Percentiles rank a stretch among this genome's conserved stretches.
phyloP scores from a whole-genome alignment of 2,329 filamentous ascomycete genomes.

The Trichoderma endophyticum region DNA sequence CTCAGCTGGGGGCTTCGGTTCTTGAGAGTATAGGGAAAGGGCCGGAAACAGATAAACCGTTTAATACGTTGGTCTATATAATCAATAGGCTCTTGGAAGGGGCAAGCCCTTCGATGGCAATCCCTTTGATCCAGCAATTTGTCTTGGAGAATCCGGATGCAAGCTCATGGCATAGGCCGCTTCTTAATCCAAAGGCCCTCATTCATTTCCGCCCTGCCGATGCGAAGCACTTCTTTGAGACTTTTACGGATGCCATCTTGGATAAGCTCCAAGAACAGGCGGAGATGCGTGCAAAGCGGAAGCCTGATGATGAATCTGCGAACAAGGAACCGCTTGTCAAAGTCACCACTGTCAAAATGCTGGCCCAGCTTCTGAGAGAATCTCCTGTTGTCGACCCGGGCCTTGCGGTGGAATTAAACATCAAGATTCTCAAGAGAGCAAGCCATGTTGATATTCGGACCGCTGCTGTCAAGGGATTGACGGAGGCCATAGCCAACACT shows the following conservation, averaged over 20 bases:
- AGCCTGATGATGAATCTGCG: not conserved
- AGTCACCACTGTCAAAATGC: conserved; percentile 37
- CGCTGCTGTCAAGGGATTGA: conserved; percentile 30
- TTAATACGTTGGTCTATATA: not conserved
- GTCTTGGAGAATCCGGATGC: conserved; percentile 5
- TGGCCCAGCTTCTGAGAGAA: conserved; percentile 33
- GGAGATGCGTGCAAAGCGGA: not conserved
- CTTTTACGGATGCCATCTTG: conserved; percentile 28
- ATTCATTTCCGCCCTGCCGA: conserved; percentile 26
- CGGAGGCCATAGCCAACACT: conserved; percentile 24
- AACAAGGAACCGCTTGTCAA: conserved; percentile 28
- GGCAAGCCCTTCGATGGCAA: not conserved
- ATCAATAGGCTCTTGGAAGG: not conserved
- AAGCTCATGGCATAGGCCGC: conserved; percentile 11
- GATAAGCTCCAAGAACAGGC: conserved; percentile 29
- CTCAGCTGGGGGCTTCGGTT: not conserved
- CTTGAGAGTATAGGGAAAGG: not conserved
- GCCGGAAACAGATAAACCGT: not conserved
- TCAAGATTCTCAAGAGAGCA: conserved; percentile 29
- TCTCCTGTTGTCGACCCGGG: conserved; percentile 27
- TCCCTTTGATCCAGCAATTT: conserved; percentile 1
- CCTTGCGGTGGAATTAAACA: conserved; percentile 30
- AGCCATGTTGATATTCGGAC: conserved; percentile 33
- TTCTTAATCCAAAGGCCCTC: not conserved
- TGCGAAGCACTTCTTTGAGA: conserved; percentile 28